phyloP scores from a whole-genome alignment of 805 yeast genomes.

The Hanseniaspora clermontiae region DNA sequence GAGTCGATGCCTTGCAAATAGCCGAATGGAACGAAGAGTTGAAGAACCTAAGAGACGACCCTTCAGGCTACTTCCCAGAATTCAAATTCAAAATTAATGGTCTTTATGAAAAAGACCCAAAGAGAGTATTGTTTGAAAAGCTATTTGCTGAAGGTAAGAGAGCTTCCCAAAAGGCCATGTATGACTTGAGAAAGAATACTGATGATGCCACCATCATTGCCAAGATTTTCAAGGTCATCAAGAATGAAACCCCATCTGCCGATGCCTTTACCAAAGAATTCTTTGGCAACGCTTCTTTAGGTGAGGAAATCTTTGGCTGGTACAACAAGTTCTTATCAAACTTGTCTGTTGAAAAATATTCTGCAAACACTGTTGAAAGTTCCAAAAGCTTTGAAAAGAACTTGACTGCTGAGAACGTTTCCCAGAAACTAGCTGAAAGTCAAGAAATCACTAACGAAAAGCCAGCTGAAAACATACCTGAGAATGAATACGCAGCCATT shows the following conservation, averaged over 20 bases:
- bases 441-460: constrained; percentile 10
- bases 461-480: constrained; percentile 15
- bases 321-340: constrained; percentile 12
- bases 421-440: constrained; percentile 12
- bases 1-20: constrained; percentile 60
- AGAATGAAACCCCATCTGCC: constrained; percentile 20
- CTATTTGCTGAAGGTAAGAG: constrained; percentile 31
- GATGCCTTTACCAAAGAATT: constrained; percentile 20
- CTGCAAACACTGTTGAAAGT: background rate
- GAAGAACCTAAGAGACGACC: constrained; percentile 38
- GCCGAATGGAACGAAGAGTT: constrained; percentile 66
- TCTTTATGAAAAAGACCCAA: constrained; percentile 26
- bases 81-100: constrained; percentile 22
- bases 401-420: constrained; percentile 19
- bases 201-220: constrained; percentile 26
- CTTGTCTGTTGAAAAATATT: background rate
- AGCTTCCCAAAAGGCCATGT: constrained; percentile 31
- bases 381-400: background rate
- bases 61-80: constrained; percentile 25
- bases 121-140: constrained; percentile 22
- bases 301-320: constrained; percentile 19
- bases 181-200: constrained; percentile 15
- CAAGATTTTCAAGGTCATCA: constrained; percentile 18
- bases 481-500: constrained; percentile 10
- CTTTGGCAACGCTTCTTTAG: constrained; percentile 20